Percentiles rank a stretch among this genome's conserved stretches.
Evolutionary conservation across 2,329 filamentous ascomycete genomes (phyloP).

Genomic region (Fusarium nygamai): DNA sequence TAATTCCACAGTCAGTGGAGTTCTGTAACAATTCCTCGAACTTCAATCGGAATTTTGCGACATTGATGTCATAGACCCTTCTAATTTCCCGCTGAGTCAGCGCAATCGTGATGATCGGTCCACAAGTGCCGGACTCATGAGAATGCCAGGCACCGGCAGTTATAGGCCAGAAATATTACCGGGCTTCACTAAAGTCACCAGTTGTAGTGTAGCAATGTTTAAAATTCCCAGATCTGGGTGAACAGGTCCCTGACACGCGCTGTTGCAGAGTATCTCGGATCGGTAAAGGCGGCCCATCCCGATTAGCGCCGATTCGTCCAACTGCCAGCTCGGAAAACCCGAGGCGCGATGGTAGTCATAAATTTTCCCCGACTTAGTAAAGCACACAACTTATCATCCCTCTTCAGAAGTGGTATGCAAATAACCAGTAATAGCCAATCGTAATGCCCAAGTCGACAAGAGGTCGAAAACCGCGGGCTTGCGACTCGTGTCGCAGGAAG

Average conservation of each 20-base stretch:
- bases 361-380: not conserved
- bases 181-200: too few relatives aligned
- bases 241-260: too few relatives aligned
- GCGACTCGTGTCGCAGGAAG: slow-evolving; percentile 8
- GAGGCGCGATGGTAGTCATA: not conserved
- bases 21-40: not conserved
- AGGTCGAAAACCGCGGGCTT: not conserved
- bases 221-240: too few relatives aligned
- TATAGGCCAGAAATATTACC: not conserved
- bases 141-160: too few relatives aligned
- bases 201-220: too few relatives aligned
- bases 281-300: not conserved
- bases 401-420: accelerated
- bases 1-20: not conserved
- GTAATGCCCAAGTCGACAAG: not conserved
- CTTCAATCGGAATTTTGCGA: not conserved
- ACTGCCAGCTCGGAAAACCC: not conserved
- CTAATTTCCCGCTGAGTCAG: not conserved
- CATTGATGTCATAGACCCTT: not conserved
- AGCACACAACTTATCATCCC: not conserved
- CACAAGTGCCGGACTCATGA: not conserved
- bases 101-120: not conserved
- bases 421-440: too few relatives aligned
- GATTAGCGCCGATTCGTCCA: not conserved
- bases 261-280: not conserved